Evolutionary conservation across 768 basidiomycete species (phyloP), one percentile per base, ranked within the genome.

Genomic region (Hygrocybe coccinea): DNA sequence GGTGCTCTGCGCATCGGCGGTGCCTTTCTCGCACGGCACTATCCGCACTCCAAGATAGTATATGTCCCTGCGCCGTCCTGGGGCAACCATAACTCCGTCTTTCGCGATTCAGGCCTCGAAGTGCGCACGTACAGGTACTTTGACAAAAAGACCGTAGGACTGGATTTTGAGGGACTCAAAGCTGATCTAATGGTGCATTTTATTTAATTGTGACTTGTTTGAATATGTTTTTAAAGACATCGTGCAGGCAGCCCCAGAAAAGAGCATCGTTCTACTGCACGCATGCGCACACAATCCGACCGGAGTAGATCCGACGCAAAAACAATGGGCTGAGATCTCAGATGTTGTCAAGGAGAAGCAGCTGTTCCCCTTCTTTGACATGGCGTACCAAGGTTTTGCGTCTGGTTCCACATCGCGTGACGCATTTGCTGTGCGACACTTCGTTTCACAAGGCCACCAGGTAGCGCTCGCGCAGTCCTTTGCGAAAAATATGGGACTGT

Each of bases 221-320:
- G 19, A 49, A 39, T 43, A 34, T 17, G 9, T 9, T 6, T 14
- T 36, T 46, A 39, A 5, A 35, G 19, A 45, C 19, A 57, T 59
- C 48, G 48, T 36, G 41, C 45, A 76, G 86, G 82, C 75, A 57
- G 87, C 85, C 50, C 87, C 92, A 2, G 84, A 88, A 65, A 77
- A 83, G 54, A 83, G 93, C 35, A 83, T 95, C 59, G 89, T 98
- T 12, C 80, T 97, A 57, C 76, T 99, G 17, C 95, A 98, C 65
- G 95, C 95, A 2, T 98, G 97, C 72, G 97, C 95, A 24, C 93
- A 98, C 80, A 99, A 99, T 74, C 95, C 95, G n/a, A 95, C 93
- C 36, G 95, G 97, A 59, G 82, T 98, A 61, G 97, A 99, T 74
- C 95, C 93, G 29, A 97, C 95, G 9, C 82, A 79, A 19, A 86